Percentiles rank a stretch among this genome's conserved stretches.
Evolutionary conservation across 371 early-diverging fungal species (phyloP).

Genomic region (Mucor racemosus): DNA sequence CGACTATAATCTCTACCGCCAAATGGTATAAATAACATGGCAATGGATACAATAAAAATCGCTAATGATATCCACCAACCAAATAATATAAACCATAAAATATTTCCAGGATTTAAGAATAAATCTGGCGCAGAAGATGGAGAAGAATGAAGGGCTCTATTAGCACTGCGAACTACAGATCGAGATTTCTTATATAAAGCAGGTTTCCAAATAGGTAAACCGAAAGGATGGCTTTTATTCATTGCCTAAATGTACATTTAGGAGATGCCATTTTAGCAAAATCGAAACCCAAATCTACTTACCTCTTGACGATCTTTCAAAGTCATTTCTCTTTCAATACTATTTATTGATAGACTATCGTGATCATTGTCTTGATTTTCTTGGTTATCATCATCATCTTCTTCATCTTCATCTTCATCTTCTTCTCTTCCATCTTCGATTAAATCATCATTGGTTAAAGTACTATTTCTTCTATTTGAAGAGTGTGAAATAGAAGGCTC

Average conservation of each 20-base stretch:
- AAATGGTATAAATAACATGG: conserved; percentile 51
- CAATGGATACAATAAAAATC: conserved; percentile 58
- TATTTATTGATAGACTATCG: conserved; percentile 34
- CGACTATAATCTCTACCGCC: conserved; percentile 61
- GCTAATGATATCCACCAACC: conserved; percentile 89
- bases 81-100: conserved; percentile 85
- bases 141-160: conserved; percentile 79
- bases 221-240: conserved; percentile 89
- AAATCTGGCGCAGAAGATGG: conserved; percentile 65
- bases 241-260: conserved; percentile 56
- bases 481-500: conserved; percentile 5
- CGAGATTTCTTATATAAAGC: conserved; percentile 95
- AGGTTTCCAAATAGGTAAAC: conserved; percentile 96
- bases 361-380: neutral
- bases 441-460: conserved; percentile 13
- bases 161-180: conserved; percentile 78
- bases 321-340: conserved; percentile 59
- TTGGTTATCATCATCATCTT: neutral
- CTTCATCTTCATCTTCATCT: conserved; percentile 19
- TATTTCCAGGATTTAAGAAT: conserved; percentile 79
- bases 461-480: conserved; percentile 6
- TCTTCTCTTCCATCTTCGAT: conserved; percentile 4
- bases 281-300: neutral
- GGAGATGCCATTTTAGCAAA: neutral
- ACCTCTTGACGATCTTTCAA: conserved; percentile 74